Evolutionary conservation across 345 rosid genomes (phyloP), one percentile per base, ranked within the genome.

Genomic region (Melaleuca quinquenervia): DNA sequence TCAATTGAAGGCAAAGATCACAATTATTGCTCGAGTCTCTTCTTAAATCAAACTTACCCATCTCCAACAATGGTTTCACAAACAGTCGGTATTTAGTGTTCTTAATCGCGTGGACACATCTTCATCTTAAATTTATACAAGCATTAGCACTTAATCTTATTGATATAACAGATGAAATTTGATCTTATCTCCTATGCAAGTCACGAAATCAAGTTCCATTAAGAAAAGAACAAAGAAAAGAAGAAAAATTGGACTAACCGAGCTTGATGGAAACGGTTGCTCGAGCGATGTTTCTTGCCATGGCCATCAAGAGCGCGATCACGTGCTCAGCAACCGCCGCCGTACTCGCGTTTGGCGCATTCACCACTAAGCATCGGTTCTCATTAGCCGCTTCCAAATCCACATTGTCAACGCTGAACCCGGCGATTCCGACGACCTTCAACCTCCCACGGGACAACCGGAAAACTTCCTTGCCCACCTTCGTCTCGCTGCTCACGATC

Each of bases 271-370:
- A 93, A 11, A 94, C 94, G 89, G 93, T 96, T 82, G 98, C 92
- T 87, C 95, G 98, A 6, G 98, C 97, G 1, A 96, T 93, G 88
- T 95, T 96, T 85, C 98, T 90, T 22, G 98, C 98, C 98, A 96
- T 96, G 82, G 94, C 94, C 1, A 95, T 91, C 91, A 96, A 84
- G 48, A 96, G 93, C 18, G 98, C 98, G 82, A 96, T 95, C 86
- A 96, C 98, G 16, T 96, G 98, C 88, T 96, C 98, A 1, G 98
- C 98, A 0, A 98, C 98, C 1, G 98, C 98, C 27, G 94, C 94
- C 3, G 97, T 96, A 70, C 94, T 95, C 1, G 98, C 96, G 5
- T 98, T 96, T 21, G 98, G 97, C 2, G 98, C 98, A 85, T 95
- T 95, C 36, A 96, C 98, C 11, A 96, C 98, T 87, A 96, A 88